These are phyloP conservation scores for Fusarium sp. DNA, from an alignment of 2,329 filamentous ascomycete genomes.

Conservation along the genomic window DNA sequence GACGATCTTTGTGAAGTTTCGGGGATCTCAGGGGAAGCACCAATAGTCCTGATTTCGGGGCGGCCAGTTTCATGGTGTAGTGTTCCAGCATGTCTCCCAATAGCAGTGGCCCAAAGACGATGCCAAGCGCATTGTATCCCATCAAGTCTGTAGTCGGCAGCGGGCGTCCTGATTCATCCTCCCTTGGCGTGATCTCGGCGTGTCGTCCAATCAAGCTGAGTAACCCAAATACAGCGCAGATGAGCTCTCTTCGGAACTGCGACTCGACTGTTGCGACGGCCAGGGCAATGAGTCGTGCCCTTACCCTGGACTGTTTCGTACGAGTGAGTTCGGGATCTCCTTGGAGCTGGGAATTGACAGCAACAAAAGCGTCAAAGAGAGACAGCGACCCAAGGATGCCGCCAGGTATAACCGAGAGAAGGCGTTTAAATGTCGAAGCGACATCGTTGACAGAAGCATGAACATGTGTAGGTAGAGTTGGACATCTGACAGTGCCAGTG, in stretches of 20 bases:
- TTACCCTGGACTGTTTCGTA: slow-evolving; percentile 67
- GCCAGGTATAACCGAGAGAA: slow-evolving; percentile 72
- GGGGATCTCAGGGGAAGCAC: slow-evolving; percentile 59
- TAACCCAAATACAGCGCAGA: slow-evolving; percentile 75
- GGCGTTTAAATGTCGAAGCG: slow-evolving; percentile 74
- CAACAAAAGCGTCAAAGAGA: slow-evolving; percentile 72
- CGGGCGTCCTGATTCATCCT: slow-evolving; percentile 64
- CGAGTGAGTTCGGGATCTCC: slow-evolving; percentile 63
- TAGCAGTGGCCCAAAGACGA: slow-evolving; percentile 74
- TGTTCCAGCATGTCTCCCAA: slow-evolving; percentile 67
- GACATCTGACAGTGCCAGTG: slow-evolving; percentile 68
- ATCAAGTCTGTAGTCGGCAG: slow-evolving; percentile 70
- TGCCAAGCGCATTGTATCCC: slow-evolving; percentile 72
- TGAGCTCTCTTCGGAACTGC: slow-evolving; percentile 70
- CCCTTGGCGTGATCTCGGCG: slow-evolving; percentile 65
- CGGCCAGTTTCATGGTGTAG: slow-evolving; percentile 61
- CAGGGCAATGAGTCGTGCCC: slow-evolving; percentile 74
- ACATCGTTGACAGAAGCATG: slow-evolving; percentile 72
- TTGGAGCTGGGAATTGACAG: slow-evolving; percentile 68
- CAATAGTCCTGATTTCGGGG: slow-evolving; percentile 56
- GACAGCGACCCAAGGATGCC: slow-evolving; percentile 73
- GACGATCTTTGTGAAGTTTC: slow-evolving; percentile 49
- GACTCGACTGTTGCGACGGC: slow-evolving; percentile 71
- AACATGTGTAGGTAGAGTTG: slow-evolving; percentile 71
- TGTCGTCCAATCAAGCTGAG: slow-evolving; percentile 70